Evolutionary conservation across 1,284 basidiomycete genomes (phyloP).

Genomic region (Microbotryum intermedium): DNA sequence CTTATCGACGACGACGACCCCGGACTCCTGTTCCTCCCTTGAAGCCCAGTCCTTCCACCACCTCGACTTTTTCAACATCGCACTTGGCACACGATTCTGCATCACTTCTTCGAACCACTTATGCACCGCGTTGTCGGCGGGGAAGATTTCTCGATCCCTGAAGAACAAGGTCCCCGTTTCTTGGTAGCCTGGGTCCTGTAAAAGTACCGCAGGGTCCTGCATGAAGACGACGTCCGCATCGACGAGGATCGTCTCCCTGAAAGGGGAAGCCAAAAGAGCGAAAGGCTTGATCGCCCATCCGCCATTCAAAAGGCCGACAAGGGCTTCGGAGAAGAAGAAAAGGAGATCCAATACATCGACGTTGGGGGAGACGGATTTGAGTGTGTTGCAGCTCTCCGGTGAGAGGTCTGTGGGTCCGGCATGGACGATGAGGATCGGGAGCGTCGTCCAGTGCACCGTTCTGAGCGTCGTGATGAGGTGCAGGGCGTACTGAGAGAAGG

Average conservation of each 20-base stretch:
- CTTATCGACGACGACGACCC: constrained; percentile 10
- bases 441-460: not conserved
- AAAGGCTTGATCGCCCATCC: not conserved
- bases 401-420: not conserved
- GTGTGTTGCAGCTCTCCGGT: not conserved
- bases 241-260: not conserved
- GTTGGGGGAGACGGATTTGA: not conserved
- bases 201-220: not conserved
- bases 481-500: not conserved
- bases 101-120: not conserved
- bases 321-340: not conserved
- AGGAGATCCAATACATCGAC: not conserved
- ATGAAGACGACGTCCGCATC: not conserved
- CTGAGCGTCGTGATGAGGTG: not conserved
- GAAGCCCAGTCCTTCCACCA: not conserved
- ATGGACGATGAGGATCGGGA: not conserved
- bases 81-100: not conserved
- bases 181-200: not conserved
- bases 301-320: not conserved
- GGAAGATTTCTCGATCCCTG: not conserved
- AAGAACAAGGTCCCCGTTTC: not conserved
- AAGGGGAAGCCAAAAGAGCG: not conserved
- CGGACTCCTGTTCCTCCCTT: constrained; percentile 4
- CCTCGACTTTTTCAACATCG: not conserved
- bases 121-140: not conserved